phyloP scores from a whole-genome alignment of 2,329 filamentous ascomycete species.

The Didymosphaeria variabile region DNA sequence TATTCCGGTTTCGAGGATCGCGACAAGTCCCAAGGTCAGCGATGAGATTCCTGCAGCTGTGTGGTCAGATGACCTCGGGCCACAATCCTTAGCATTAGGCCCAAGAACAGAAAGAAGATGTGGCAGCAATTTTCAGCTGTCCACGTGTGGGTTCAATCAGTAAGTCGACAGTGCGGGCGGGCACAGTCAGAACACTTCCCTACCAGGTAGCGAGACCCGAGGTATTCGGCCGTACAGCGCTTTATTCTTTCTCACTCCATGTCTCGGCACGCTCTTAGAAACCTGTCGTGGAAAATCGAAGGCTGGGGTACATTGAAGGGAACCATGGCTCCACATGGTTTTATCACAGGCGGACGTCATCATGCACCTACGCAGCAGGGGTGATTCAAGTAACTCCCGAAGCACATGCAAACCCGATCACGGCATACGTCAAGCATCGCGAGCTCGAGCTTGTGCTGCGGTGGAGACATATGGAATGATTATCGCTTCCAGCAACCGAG shows the following conservation, averaged over 20 bases:
- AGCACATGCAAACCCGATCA: not conserved
- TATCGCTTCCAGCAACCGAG: slow-evolving; percentile 6
- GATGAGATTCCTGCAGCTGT: too few species aligned
- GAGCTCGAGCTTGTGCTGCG: not conserved
- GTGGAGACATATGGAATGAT: not conserved
- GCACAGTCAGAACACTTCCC: too few species aligned
- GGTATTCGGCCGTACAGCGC: not conserved
- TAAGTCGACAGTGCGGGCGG: too few species aligned
- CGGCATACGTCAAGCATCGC: slow-evolving; percentile 12
- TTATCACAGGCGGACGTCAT: slow-evolving; percentile 9
- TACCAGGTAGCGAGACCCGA: not conserved
- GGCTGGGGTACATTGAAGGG: not conserved
- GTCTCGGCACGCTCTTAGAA: not conserved
- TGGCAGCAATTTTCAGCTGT: too few species aligned
- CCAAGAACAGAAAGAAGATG: too few species aligned
- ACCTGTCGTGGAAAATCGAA: not conserved
- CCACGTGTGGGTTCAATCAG: too few species aligned
- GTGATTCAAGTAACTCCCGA: slow-evolving; percentile 9
- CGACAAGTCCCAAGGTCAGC: too few species aligned
- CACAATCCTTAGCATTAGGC: too few species aligned
- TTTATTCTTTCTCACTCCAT: not conserved
- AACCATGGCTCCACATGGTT: slow-evolving; percentile 8
- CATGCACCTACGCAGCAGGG: slow-evolving; percentile 4
- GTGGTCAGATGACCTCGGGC: too few species aligned
- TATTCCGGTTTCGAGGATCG: too few species aligned